Conservation (phyloP, 225 moss, liverwort and hornwort genomes). For the Bryum argenteum region DNA sequence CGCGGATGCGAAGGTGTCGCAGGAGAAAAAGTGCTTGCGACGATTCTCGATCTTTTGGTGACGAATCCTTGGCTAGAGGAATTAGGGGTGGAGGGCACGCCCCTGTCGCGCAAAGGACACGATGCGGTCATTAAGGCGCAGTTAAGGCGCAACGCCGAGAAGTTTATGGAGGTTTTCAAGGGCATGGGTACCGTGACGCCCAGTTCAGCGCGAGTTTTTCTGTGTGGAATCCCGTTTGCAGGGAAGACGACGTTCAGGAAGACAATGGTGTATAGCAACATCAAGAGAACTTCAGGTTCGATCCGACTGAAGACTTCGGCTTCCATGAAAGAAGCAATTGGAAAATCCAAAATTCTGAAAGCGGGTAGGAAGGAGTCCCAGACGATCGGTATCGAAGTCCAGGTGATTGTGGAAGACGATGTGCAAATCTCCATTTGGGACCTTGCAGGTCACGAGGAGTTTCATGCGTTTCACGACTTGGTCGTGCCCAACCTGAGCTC, state of each 20-base stretch:
- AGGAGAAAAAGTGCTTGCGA: constrained; percentile 55
- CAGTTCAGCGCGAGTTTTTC: constrained; percentile 58
- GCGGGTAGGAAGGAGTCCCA: constrained; percentile 51
- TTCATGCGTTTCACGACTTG: constrained; percentile 61
- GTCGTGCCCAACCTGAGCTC: constrained; percentile 65
- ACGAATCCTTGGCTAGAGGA: constrained; percentile 64
- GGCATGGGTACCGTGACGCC: constrained; percentile 66
- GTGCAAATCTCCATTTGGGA: constrained; percentile 72
- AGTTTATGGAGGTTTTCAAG: constrained; percentile 60
- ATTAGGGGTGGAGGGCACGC: constrained; percentile 60
- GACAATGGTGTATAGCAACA: constrained; percentile 67
- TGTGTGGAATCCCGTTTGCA: constrained; percentile 66
- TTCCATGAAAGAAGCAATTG: constrained; percentile 48
- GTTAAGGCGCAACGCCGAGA: constrained; percentile 56
- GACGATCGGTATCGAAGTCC: constrained; percentile 62
- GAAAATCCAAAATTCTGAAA: constrained; percentile 47
- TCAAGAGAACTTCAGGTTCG: constrained; percentile 51
- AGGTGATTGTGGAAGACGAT: constrained; percentile 61
- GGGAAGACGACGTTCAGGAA: constrained; percentile 69
- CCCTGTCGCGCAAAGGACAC: constrained; percentile 59
- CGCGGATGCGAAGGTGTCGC: constrained; percentile 60
- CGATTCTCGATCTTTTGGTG: constrained; percentile 57
- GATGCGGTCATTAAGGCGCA: constrained; percentile 67
- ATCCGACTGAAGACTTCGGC: constrained; percentile 50
- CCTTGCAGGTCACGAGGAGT: constrained; percentile 69